A percentile compares a stretch with the other conserved stretches of the same genome.
Evolutionary conservation across 2,329 filamentous ascomycete genomes (phyloP).

Genomic region (Pseudogymnoascus sp.): DNA sequence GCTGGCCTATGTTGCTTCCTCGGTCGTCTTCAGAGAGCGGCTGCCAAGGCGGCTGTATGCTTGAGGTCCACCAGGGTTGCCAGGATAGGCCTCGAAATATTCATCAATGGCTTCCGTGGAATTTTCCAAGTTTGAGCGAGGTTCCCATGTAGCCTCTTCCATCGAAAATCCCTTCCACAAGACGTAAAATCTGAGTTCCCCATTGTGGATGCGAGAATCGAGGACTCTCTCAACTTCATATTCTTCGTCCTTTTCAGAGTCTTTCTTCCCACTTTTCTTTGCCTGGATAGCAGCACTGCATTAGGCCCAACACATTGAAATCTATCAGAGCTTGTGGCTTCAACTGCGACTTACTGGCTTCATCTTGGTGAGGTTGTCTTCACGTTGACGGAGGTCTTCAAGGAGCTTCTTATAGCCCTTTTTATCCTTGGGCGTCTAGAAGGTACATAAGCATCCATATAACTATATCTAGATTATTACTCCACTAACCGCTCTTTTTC

Average conservation of each 20-base stretch:
- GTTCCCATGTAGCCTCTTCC: conserved; percentile 17
- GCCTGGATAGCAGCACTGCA: neutral
- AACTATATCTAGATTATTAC: neutral
- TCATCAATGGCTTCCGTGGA: conserved; percentile 8
- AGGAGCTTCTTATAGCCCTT: neutral
- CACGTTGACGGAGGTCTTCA: neutral
- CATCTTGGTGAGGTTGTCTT: neutral
- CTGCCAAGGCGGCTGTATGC: neutral
- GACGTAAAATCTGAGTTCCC: conserved; percentile 12
- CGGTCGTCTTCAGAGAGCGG: neutral
- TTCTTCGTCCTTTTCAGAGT: neutral
- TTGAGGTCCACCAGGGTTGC: neutral
- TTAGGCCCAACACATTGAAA: neutral
- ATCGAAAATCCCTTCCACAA: conserved; percentile 15
- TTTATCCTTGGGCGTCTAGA: neutral
- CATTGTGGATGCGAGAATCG: conserved; percentile 11
- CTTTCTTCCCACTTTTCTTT: neutral
- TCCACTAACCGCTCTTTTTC: neutral
- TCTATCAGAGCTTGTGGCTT: neutral
- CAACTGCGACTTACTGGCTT: neutral
- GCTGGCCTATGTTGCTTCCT: neutral
- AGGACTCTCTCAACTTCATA: conserved; percentile 16
- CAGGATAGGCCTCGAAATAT: neutral
- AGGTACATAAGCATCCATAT: neutral
- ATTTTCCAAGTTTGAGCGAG: conserved; percentile 14